phyloP scores from a whole-genome alignment of 768 basidiomycete species.

The Suillus weaverae region DNA sequence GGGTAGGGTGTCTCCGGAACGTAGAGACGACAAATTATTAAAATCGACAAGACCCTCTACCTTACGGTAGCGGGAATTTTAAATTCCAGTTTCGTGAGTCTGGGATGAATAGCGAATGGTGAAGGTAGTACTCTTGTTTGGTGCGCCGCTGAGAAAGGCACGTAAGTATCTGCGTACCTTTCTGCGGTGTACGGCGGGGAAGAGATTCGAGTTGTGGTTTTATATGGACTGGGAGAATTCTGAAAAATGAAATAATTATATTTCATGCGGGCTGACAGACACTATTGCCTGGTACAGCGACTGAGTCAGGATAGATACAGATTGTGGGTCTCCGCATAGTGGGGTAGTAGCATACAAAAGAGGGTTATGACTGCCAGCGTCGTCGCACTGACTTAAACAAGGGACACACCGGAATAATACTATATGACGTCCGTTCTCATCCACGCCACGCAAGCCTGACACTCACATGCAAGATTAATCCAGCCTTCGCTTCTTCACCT shows the following conservation, averaged over 20 bases:
- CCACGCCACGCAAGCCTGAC: background rate
- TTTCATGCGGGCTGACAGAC: background rate
- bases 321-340: background rate
- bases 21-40: no score
- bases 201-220: background rate
- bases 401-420: background rate
- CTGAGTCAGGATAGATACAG: background rate
- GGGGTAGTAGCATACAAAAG: background rate
- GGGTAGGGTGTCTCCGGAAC: no score
- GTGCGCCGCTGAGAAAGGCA: no score
- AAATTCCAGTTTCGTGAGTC: no score
- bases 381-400: background rate
- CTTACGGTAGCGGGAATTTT: no score
- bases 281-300: background rate
- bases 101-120: no score
- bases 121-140: no score
- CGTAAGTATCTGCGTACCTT: background rate
- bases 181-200: no score
- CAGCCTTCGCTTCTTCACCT: slow-evolving; percentile 31
- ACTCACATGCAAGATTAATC: background rate
- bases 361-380: background rate
- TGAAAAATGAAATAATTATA: background rate
- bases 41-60: no score
- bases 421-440: background rate
- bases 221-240: background rate